Base-by-base conservation (phyloP, 2,329 filamentous ascomycete genomes). In the Ilyonectria mors-panacis region DNA sequence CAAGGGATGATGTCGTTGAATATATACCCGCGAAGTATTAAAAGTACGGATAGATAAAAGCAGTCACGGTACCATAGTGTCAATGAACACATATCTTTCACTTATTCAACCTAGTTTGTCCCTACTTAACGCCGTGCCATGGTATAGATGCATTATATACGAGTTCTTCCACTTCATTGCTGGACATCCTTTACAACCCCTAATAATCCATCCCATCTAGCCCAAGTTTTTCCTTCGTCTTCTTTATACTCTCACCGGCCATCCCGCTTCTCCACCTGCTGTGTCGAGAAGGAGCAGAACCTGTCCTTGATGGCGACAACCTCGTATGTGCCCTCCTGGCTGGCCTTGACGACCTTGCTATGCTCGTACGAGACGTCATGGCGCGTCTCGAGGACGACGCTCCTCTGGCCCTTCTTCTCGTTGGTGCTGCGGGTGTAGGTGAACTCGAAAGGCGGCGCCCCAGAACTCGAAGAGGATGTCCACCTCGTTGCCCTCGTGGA, bases 261-360 rank as follows among this genome's bases (percentile, higher is more conserved):
- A 76, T 85, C 83, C 70, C 82, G 84, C 66, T 84, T 87, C 58
- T 85, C 85, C 51, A 86, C 81, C 70, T 89, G 87, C 77, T 91
- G 88, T 67, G 91, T 95, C 51, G 93, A 93, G 81, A 97, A 97
- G 28, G 94, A 91, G 79, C 96, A 99, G 83, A 89, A 97, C 76
- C 90, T 90, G 81, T 99, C 96, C 85, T 97, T 97, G 81, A 99
- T 97, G 12, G 94, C 92, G 33, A 98, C 93, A 19, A 99, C 95
- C 83, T 99, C 96, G 78, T 99, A 99, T 72, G 94, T 97, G 56
- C 96, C 96, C 85, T 98, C 96, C 78, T 97, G 93, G 73, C 92
- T 94, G 28, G 95, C 94, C 75, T 91, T 91, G 74, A 98, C 89
- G 28, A 90, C 89, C 86, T 97, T 95, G 76, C 85, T 91, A 79